These are phyloP conservation scores for Eustoma russellianum DNA, from an alignment of 257 asterid species.

Conservation along the genomic window DNA sequence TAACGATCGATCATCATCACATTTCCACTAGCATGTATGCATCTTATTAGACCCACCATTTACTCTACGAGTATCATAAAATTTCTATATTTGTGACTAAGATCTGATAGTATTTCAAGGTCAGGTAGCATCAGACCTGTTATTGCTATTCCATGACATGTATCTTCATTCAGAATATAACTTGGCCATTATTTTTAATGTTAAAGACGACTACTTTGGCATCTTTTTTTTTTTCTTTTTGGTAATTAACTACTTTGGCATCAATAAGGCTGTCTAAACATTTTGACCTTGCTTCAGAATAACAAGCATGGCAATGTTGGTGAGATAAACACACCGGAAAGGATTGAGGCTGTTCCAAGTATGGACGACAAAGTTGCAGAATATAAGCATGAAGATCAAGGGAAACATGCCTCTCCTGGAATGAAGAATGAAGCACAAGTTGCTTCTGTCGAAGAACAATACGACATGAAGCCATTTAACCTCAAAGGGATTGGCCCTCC, in stretches of 20 bases:
- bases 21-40: neutral
- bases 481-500: neutral
- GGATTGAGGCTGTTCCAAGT: slow-evolving; percentile 14
- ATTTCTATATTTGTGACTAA: too few species aligned
- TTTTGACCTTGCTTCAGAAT: slow-evolving; percentile 25
- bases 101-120: too few species aligned
- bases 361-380: slow-evolving; percentile 2
- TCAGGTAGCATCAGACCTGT: too few species aligned
- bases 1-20: neutral
- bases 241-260: too few species aligned
- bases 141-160: too few species aligned
- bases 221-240: too few species aligned
- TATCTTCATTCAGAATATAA: too few species aligned
- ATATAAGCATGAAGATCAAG: slow-evolving; percentile 4
- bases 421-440: neutral
- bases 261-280: neutral
- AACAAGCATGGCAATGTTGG: slow-evolving; percentile 9
- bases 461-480: neutral
- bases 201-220: neutral
- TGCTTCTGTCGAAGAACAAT: too few species aligned
- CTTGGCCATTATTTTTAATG: neutral
- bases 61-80: too few species aligned
- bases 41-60: too few species aligned
- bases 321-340: slow-evolving; percentile 5
- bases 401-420: slow-evolving; percentile 8